Conservation (phyloP, 331 rosid genomes). For the Pyracantha coccinea region DNA sequence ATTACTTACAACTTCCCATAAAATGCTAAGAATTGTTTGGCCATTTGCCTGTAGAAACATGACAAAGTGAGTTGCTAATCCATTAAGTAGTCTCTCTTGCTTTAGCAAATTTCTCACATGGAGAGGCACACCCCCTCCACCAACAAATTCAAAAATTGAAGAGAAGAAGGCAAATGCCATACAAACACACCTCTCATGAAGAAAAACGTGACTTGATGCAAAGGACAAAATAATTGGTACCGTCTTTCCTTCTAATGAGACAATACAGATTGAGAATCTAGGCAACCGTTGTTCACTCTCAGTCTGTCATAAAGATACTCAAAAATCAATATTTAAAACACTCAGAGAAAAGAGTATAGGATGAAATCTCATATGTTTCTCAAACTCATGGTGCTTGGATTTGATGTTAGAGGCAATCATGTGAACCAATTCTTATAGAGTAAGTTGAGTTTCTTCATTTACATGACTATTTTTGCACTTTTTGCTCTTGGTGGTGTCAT, state of each 20-base stretch:
- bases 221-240: too few relatives aligned
- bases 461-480: not conserved
- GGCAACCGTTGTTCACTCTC: too few relatives aligned
- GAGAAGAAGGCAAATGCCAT: not conserved
- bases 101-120: too few relatives aligned
- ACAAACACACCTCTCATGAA: not conserved
- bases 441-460: not conserved
- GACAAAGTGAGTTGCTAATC: too few relatives aligned
- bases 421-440: not conserved
- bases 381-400: slow-evolving; percentile 4
- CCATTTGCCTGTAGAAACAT: too few relatives aligned
- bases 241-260: too few relatives aligned
- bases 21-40: not conserved
- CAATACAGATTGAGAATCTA: too few relatives aligned
- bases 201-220: not conserved
- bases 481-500: not conserved
- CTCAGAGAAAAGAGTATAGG: not conserved
- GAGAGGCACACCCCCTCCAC: too few relatives aligned
- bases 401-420: slow-evolving; percentile 23
- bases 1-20: not conserved
- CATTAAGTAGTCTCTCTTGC: too few relatives aligned
- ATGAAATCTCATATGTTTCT: not conserved
- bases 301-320: too few relatives aligned
- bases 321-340: too few relatives aligned
- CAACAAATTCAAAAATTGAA: not conserved